Conservation (phyloP, 148 eudicot species). For the Heliamphora exappendiculata region DNA sequence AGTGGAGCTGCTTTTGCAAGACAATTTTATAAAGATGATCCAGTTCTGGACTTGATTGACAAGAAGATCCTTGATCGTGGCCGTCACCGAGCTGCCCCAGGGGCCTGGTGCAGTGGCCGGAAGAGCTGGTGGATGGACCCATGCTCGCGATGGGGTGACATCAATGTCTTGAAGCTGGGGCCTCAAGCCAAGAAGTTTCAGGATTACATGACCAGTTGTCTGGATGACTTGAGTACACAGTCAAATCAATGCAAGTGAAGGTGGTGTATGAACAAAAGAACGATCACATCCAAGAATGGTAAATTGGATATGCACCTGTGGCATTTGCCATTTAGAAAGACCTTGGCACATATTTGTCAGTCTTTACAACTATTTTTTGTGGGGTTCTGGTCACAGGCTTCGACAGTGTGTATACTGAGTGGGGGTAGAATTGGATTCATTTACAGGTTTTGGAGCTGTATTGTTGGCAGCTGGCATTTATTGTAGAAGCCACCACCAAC, state of each 20-base stretch:
- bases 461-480: conserved; percentile 13
- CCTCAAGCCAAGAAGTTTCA: conserved; percentile 50
- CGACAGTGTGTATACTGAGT: not conserved
- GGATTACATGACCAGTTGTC: conserved; percentile 38
- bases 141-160: conserved; percentile 73
- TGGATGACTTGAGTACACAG: conserved; percentile 45
- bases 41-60: conserved; percentile 67
- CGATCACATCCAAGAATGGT: not conserved
- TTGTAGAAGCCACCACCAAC: conserved; percentile 10
- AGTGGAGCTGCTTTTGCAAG: conserved; percentile 95
- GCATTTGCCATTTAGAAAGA: not conserved
- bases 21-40: conserved; percentile 55
- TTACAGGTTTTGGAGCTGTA: not conserved
- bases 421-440: conserved; percentile 1
- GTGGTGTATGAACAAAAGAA: not conserved
- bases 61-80: conserved; percentile 62
- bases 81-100: conserved; percentile 53
- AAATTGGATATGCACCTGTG: not conserved
- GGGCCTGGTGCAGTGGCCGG: conserved; percentile 82
- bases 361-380: not conserved
- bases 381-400: conserved; percentile 1
- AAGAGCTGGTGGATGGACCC: conserved; percentile 55
- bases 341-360: not conserved
- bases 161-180: conserved; percentile 58
- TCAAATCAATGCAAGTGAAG: conserved; percentile 69